Evolutionary conservation across 495 filamentous ascomycete species (phyloP), one percentile per base, ranked within the genome.

Genomic region (Daldinia bambusicola): DNA sequence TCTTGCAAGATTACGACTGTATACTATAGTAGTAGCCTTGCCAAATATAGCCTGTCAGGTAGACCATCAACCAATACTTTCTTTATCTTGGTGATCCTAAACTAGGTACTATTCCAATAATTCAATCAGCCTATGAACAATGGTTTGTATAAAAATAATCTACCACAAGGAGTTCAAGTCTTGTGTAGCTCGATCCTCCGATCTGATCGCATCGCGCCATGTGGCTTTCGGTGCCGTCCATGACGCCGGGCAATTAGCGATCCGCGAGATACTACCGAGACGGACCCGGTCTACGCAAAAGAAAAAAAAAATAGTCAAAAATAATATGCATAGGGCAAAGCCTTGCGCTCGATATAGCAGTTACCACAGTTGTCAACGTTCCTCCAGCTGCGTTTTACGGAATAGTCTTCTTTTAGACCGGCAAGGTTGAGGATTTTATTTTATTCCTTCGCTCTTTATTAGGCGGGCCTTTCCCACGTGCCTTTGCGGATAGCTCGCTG

Each of bases 341-440:
- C 12, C 26, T 32, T 32, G 50, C 22, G 13, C 50, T 53, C 50
- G 14, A 32, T 53, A 16, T 14, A 53, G 22, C 32, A 53, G 13
- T 10, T 53, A 6, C 26, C 9, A 32, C n/a, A 16, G 26, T 16
- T 16, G 50, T 53, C 18, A 32, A 53, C 22, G 0, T 31, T 53
- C 50, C 50, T 53, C 50, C 6, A 53, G 50, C 50, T 53, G 50
- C 50, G 50, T 2, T 53, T 53, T 53, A 14, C 9, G 50, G 50
- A 53, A 30, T 53, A 53, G 22, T 53, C 22, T 53, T 31, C 26
- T 53, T 12, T 26, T n/a, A n/a, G 32, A 26, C 26, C 26, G 14
- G 14, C 30, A 32, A 53, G 50, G 50, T 26, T 32, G 50, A 53
- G 50, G 22, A 32, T n/a, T n/a, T n/a, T 1, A 26, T 26, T 53